phyloP scores from a whole-genome alignment of 768 basidiomycete species.

The Podaxis sp. region DNA sequence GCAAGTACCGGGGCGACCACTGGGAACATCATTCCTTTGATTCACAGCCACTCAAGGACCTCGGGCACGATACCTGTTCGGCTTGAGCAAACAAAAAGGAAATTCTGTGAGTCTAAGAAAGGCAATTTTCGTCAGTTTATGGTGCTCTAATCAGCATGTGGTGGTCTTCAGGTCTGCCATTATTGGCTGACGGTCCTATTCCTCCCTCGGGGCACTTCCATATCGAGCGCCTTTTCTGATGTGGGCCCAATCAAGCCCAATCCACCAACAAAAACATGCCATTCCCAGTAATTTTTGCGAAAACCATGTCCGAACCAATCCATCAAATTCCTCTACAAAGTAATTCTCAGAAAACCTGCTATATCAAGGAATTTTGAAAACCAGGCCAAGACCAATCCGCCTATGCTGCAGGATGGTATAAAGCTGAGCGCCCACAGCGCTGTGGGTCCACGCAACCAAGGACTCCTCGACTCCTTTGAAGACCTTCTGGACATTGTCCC shows the following conservation, averaged over 20 bases:
- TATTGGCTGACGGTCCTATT: background rate
- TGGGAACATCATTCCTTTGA: background rate
- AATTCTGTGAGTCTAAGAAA: background rate
- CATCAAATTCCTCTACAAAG: slow-evolving; percentile 5
- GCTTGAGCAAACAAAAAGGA: background rate
- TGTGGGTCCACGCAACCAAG: slow-evolving; percentile 5
- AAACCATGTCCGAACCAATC: slow-evolving; percentile 8
- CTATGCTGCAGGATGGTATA: background rate
- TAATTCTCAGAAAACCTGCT: background rate
- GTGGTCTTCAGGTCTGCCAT: background rate
- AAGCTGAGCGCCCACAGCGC: background rate
- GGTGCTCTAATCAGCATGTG: background rate
- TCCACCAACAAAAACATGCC: background rate
- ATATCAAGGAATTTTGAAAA: slow-evolving; percentile 4
- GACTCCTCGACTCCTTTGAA: background rate
- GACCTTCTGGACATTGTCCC: background rate
- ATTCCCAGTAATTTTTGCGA: slow-evolving; percentile 5
- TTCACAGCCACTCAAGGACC: background rate
- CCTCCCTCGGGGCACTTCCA: background rate
- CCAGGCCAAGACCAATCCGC: slow-evolving; percentile 9
- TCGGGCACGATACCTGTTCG: background rate
- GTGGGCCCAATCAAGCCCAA: background rate
- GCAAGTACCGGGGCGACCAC: background rate
- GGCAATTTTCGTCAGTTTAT: background rate
- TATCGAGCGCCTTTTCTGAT: background rate